These are phyloP conservation scores for Botryotinia narcissicola DNA, from an alignment of 2,329 filamentous ascomycete genomes.

Conservation along the genomic window DNA sequence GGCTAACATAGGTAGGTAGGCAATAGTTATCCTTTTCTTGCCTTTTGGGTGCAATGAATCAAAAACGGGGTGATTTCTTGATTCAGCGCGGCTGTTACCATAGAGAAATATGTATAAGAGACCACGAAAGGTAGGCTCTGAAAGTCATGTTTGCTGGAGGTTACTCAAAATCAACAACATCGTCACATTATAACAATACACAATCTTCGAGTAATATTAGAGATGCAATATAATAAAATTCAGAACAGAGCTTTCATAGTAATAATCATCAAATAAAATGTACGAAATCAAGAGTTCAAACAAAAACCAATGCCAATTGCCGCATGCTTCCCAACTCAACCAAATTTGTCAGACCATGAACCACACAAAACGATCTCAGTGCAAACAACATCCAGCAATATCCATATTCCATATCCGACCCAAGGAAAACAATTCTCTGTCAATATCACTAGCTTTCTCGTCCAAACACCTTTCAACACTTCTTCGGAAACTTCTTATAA, in stretches of 20 bases:
- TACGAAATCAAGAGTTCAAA: not conserved
- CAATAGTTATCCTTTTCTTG: not conserved
- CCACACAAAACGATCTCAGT: too few species aligned
- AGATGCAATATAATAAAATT: not conserved
- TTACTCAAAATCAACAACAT: not conserved
- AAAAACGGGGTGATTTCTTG: fast-evolving
- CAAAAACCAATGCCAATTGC: not conserved
- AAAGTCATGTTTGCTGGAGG: not conserved
- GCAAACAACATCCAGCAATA: not conserved
- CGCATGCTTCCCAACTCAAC: not conserved
- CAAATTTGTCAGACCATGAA: not conserved
- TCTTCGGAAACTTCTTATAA: not conserved
- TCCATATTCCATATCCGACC: not conserved
- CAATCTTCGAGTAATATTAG: not conserved
- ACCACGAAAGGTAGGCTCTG: not conserved
- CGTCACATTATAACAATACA: not conserved
- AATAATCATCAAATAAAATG: not conserved
- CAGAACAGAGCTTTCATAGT: too few species aligned
- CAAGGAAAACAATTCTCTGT: not conserved
- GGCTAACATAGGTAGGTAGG: not conserved
- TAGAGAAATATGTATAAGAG: not conserved
- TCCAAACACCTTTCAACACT: not conserved
- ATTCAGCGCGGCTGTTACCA: not conserved
- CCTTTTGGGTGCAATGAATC: not conserved
- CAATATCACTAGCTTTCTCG: not conserved